Base-by-base conservation (phyloP, 768 basidiomycete species). In the Leucosporidium yakuticum region DNA sequence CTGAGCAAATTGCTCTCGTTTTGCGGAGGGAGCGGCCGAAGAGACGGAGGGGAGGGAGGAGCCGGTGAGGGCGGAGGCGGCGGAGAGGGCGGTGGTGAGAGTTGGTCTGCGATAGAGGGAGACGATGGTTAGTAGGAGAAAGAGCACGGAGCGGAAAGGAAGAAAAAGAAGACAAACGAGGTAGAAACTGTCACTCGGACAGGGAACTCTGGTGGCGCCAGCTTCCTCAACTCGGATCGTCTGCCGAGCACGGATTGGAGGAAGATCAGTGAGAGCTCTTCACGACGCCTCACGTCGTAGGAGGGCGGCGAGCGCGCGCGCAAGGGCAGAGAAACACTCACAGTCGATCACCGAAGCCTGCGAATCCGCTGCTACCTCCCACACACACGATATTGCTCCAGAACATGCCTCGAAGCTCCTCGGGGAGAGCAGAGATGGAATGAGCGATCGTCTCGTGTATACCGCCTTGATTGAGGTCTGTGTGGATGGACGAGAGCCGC, bases 381-480 rank as follows among this genome's bases (percentile, higher is more conserved):
- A 92, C 85, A 70, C 95, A 79, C 19, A 89, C 89, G 69, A 98
- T 92, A 78, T 97, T 91, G 44, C 86, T 86, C 92, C 92, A 98
- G 79, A 92, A 96, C 88, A 98, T 86, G 44, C 91, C 93, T 73
- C 87, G 90, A 31, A 94, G 74, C 74, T 94, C 91, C 60, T 83
- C 80, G 0, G 91, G 90, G 67, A 97, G 84, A 36, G 84, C 79
- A 0, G 84, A 81, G 75, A 98, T 91, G 65, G 88, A 88, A 63
- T 83, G 77, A 50, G 89, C 88, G 68, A 97, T 85, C 17, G 87
- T 85, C 64, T 83, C 84, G 47, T 90, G 82, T 34, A 98, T 79
- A 2, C 94, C 94, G 23, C 85, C 82, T 76, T 96, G 93, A 17
- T 87, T 84, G 51, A 97, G 78, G 11, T 91, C 94, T 86, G 74